Evolutionary conservation across 129 eudicot species (phyloP), one percentile per base, ranked within the genome.

Genomic region (Artemisia tridentata): DNA sequence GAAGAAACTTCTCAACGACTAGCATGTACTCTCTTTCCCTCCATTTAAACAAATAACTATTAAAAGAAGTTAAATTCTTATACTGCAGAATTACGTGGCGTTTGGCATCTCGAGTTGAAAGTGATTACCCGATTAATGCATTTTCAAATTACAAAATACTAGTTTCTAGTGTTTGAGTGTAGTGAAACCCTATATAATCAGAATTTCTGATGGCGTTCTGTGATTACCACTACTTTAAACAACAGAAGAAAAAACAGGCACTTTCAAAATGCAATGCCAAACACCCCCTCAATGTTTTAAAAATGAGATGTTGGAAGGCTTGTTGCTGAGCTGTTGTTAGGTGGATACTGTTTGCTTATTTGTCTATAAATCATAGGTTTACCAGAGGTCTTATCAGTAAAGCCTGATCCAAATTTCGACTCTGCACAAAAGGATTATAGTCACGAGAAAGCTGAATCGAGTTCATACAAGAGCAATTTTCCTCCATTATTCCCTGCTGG

Each of bases 381-480:
- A 77, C 90, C 92, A 49, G 90, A 86, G 56, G 88, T 91, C 45
- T 61, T 85, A 64, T 84, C 96, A 8, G 82, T 91, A 45, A 91
- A 78, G 76, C 97, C 92, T 5, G 97, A 91, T 77, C 85, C 71
- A 51, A 82, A 84, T 80, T 76, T 53, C 12, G 76, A 71, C 72
- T 81, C 89, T 54, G 18, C 56, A n/a, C 74, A 69, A 48, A 88
- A 85, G 73, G 90, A 84, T 52, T 88, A 82, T 65, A 82, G 77
- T 51, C 45, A 38, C 9, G 45, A 38, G 45, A 38, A 38, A 8
- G 45, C 45, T 8, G 45, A 38, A 38, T 38, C 11, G 45, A 11
- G 45, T 38, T 38, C 45, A 38, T 8, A 38, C 8, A 19, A 46
- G 60, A 69, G 56, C 13, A 65, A 52, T 41, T 77, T 77, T 23